Base-by-base conservation (phyloP, 352 stramenopile genomes). In the Phytopythium helicoides region DNA sequence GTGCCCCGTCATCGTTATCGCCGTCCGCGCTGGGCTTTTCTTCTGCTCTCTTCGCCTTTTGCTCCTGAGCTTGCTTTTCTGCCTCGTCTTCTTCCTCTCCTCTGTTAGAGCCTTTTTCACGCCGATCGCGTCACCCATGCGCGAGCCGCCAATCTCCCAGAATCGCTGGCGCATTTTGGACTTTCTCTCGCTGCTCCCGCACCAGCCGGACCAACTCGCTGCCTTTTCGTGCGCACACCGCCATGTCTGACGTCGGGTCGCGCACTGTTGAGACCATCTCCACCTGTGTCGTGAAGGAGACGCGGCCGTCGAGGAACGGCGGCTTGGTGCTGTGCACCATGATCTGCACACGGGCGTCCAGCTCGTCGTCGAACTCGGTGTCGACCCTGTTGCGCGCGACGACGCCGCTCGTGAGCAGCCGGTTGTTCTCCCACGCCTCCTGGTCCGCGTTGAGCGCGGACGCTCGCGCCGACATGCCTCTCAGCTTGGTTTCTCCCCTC, bases 291-390 rank as follows among this genome's bases (percentile, higher is more conserved):
- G 94, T 98, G 71, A 99, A 99, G 25, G 79, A 71, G 40, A 98
- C 92, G 36, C 91, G 74, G 14, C 95, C 96, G 54, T 97, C 86
- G 41, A 98, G 70, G 64, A 99, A 99, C 22, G 97, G 97, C 14
- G 97, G 97, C 69, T 98, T 98, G 8, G 98, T 97, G 69, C 95
- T 97, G 75, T 99, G 96, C 37, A 99, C 97, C 65, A 99, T 89
- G 33, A 99, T 85, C 55, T 97, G 92, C 38, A 98, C 92, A 18
- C 97, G 82, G 54, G 84, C 76, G 63, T 98, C 96, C 47, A 98
- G 68, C 60, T 99, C 96, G n/a, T 97, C 89, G 47, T 95, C 95
- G 60, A 96, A 95, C 36, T 95, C 86, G 1, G 88, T 94, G 36
- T 76, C 86, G 22, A 92, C 82, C 0, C 66, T 58, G 3, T 60